Conservation (phyloP, 768 basidiomycete genomes). For the Cystofilobasidium bisporidii region DNA sequence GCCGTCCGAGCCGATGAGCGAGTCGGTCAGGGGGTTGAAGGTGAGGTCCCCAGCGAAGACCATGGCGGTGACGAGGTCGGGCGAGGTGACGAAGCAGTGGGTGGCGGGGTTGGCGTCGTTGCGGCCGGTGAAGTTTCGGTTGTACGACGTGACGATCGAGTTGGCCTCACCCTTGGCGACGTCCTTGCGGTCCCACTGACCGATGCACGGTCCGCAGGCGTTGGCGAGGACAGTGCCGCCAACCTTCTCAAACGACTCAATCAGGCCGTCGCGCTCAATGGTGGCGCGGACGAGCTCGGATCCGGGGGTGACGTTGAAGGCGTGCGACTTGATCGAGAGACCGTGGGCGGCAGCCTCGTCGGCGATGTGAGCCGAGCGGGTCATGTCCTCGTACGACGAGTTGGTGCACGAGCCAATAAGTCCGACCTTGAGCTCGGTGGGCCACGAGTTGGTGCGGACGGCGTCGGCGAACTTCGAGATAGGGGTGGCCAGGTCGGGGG, state of each 20-base stretch:
- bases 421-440: conserved; percentile 88
- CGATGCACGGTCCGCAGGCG: conserved; percentile 98
- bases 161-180: conserved; percentile 94
- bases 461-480: conserved; percentile 87
- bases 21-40: conserved; percentile 94
- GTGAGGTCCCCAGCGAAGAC: conserved; percentile 85
- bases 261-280: conserved; percentile 90
- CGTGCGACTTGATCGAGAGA: conserved; percentile 71
- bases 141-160: conserved; percentile 99
- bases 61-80: conserved; percentile 79
- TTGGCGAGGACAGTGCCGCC: conserved; percentile 94
- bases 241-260: conserved; percentile 70
- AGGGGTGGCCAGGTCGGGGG: conserved; percentile 98
- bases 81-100: conserved; percentile 49
- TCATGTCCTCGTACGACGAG: conserved; percentile 99
- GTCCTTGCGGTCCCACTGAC: conserved; percentile 96
- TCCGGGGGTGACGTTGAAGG: conserved; percentile 94
- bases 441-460: conserved; percentile 94
- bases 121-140: conserved; percentile 99
- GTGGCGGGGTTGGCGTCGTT: conserved; percentile 99
- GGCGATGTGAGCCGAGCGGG: conserved; percentile 89
- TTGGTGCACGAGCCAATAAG: conserved; percentile 99
- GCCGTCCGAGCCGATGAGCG: conserved; percentile 78
- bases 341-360: conserved; percentile 80
- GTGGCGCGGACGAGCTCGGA: conserved; percentile 98